These are phyloP conservation scores for Iris macrosiphon DNA, from an alignment of 106 monocot species.

Conservation along the genomic window DNA sequence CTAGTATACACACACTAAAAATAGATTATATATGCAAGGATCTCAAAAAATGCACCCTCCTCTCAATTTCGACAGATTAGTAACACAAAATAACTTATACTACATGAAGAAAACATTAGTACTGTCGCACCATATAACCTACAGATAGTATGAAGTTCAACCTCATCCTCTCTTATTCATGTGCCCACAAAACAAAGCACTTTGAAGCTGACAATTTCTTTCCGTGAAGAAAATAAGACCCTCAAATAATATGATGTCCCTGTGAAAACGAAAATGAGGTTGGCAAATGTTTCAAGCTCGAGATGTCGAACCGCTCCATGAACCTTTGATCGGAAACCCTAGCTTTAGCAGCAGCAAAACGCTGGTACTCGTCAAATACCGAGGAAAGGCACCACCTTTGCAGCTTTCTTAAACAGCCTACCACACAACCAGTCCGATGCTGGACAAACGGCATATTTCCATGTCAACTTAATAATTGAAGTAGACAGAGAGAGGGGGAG, in stretches of 20 bases:
- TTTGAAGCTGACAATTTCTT: too few species aligned
- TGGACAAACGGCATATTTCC: conserved; percentile 10
- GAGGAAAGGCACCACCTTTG: conserved; percentile 68
- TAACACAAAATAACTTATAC: too few species aligned
- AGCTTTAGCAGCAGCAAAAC: conserved; percentile 69
- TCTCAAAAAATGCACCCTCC: too few species aligned
- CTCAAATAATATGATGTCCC: neutral
- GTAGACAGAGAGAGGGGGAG: neutral
- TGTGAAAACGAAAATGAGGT: conserved; percentile 23
- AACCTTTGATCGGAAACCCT: conserved; percentile 71
- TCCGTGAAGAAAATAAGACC: too few species aligned
- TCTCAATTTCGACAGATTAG: too few species aligned
- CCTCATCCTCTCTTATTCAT: too few species aligned
- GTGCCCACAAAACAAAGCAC: too few species aligned
- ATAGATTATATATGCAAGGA: too few species aligned
- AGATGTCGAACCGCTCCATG: conserved; percentile 51
- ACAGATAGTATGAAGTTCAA: too few species aligned
- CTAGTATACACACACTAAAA: too few species aligned
- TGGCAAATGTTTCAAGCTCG: conserved; percentile 30
- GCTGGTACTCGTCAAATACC: conserved; percentile 67
- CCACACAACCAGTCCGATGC: conserved; percentile 65
- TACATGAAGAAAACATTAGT: too few species aligned
- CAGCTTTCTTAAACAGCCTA: conserved; percentile 56
- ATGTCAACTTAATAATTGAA: neutral
- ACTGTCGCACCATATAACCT: too few species aligned